Conservation (phyloP, 306 rosid species). For the Pyrus pyrifolia region DNA sequence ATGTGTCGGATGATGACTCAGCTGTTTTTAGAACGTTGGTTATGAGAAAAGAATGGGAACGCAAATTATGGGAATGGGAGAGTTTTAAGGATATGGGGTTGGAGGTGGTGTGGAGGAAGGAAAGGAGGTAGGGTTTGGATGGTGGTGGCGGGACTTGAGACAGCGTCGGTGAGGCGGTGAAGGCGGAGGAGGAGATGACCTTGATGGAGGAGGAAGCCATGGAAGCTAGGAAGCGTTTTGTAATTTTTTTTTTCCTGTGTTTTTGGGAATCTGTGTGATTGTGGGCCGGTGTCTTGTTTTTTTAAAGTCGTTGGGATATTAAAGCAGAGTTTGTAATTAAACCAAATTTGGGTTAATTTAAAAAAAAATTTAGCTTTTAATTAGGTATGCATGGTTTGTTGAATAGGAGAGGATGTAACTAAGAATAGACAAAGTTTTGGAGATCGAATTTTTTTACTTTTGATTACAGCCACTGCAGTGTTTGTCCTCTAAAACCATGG, state of each 20-base stretch:
- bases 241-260: neutral
- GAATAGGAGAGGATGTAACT: neutral
- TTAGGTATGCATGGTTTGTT: neutral
- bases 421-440: neutral
- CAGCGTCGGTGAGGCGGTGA: neutral
- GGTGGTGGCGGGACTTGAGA: slow-evolving; percentile 7
- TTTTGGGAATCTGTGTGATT: neutral
- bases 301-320: neutral
- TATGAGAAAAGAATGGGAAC: slow-evolving; percentile 2
- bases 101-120: slow-evolving; percentile 31
- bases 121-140: slow-evolving; percentile 25
- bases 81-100: slow-evolving; percentile 18
- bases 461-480: neutral
- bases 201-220: slow-evolving; percentile 54
- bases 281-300: neutral
- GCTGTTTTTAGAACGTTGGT: slow-evolving; percentile 31
- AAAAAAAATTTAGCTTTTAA: too few species aligned
- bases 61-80: neutral
- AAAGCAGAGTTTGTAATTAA: neutral
- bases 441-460: neutral
- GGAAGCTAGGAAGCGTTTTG: neutral
- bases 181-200: slow-evolving; percentile 2
- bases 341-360: neutral
- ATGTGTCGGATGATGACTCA: neutral
- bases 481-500: neutral